These are phyloP conservation scores for Lactarius pseudohatsudake DNA, from an alignment of 768 basidiomycete species.

Conservation along the genomic window DNA sequence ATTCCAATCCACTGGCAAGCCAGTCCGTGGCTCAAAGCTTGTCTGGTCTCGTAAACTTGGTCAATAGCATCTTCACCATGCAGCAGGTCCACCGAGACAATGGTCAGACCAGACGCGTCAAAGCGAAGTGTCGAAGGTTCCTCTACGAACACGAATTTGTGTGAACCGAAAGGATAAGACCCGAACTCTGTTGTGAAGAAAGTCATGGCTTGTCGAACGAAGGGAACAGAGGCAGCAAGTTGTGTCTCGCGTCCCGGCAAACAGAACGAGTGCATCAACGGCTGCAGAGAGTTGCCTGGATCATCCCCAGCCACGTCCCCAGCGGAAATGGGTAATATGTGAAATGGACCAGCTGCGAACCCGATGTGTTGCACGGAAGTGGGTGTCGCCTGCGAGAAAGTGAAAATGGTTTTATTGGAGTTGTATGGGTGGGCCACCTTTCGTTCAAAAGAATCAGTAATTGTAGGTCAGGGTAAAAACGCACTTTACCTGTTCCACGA, in stretches of 20 bases:
- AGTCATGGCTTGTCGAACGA: slow-evolving; percentile 85
- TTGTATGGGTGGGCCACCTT: slow-evolving; percentile 93
- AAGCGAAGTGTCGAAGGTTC: slow-evolving; percentile 80
- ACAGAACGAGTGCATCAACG: slow-evolving; percentile 88
- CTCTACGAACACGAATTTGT: slow-evolving; percentile 93
- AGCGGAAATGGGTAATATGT: slow-evolving; percentile 65
- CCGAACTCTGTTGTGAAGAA: slow-evolving; percentile 91
- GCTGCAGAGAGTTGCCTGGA: slow-evolving; percentile 58
- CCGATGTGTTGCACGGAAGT: slow-evolving; percentile 97
- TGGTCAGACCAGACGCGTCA: slow-evolving; percentile 79
- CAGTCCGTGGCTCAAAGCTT: slow-evolving; percentile 80
- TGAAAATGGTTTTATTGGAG: slow-evolving; percentile 91
- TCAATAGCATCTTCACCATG: slow-evolving; percentile 90
- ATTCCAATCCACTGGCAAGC: slow-evolving; percentile 97
- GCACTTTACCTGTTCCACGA: slow-evolving; percentile 78
- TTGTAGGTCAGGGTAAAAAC: slow-evolving; percentile 6
- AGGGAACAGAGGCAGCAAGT: slow-evolving; percentile 66
- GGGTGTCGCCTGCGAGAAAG: slow-evolving; percentile 81
- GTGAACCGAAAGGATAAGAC: slow-evolving; percentile 93
- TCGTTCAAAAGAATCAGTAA: slow-evolving; percentile 21
- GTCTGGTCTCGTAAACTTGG: slow-evolving; percentile 88
- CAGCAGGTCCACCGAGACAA: slow-evolving; percentile 77
- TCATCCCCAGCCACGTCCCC: slow-evolving; percentile 64
- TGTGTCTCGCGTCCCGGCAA: slow-evolving; percentile 82
- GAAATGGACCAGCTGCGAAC: slow-evolving; percentile 95